Base-by-base conservation (phyloP, 2,329 filamentous ascomycete species). In the Neofusicoccum sp. region DNA sequence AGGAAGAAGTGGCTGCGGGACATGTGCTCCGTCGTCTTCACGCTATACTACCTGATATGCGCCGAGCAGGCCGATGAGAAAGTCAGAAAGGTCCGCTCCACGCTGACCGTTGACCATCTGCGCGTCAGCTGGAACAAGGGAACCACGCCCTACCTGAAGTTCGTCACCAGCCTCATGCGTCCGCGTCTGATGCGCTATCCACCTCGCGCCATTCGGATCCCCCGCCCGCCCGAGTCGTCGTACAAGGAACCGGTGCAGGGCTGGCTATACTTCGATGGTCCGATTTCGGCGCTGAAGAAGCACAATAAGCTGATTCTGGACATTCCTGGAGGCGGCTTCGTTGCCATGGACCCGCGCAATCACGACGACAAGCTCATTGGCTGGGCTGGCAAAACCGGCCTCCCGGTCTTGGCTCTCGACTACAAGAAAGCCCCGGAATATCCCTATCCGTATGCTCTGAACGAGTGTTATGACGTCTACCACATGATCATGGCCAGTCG, bases 21-120 rank as follows among this genome's bases (percentile, higher is more conserved):
- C 72, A 71, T 96, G 12, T 85, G 89, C 8, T 92, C 91, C 71
- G 81, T 98, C 20, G 79, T 91, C 48, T 98, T 97, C 75, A 90
- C 90, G 0, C 72, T 89, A 9, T 99, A 96, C 76, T 99, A 99
- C 73, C 81, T 99, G 64, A 84, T 98, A 58, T 91, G 93, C 12
- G 92, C 95, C 0, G 93, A 98, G 75, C 89, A 91, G 70, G 95
- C 95, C 9, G 95, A 98, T 72, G 95, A 98, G 75, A 98, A 98
- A 77, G 93, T 97, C 12, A 85, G 93, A 64, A 95, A 95, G 73
- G 90, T 99, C 7, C 82, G 95, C 63, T 90, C 87, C 12, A 89
- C 89, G 64, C 78, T 98, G 69, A 98, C 93, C 0, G 86, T 98
- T 4, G 92, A 98, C 38, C 95, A 98, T 74, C 75, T 99, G 68